Conservation (phyloP, 176 grass and related monocot genomes). For the Juncus inflexus region DNA sequence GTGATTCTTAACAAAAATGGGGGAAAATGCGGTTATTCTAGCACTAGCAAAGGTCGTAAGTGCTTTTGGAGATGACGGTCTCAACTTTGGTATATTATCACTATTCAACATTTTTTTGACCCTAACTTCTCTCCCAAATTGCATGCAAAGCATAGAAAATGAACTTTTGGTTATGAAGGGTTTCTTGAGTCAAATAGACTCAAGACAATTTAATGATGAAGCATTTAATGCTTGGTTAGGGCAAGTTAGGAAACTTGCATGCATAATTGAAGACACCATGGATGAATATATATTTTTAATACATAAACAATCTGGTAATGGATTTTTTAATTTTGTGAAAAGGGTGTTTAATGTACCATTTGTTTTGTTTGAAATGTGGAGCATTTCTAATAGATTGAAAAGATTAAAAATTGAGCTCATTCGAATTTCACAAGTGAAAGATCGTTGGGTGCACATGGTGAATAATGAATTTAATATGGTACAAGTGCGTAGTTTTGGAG, state of each 20-base stretch:
- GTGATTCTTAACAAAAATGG: slow-evolving; percentile 9
- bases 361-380: slow-evolving; percentile 3
- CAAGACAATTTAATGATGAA: slow-evolving; percentile 14
- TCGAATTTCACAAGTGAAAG: slow-evolving; percentile 22
- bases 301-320: neutral
- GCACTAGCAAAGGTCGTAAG: slow-evolving; percentile 22
- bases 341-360: neutral
- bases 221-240: slow-evolving; percentile 29
- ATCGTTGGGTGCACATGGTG: slow-evolving; percentile 9
- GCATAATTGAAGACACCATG: slow-evolving; percentile 26
- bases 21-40: slow-evolving; percentile 25
- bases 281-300: slow-evolving; percentile 24
- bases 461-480: slow-evolving; percentile 14
- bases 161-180: slow-evolving; percentile 29
- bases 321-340: neutral
- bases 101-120: too few species aligned
- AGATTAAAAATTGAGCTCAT: slow-evolving; percentile 20
- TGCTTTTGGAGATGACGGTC: slow-evolving; percentile 20
- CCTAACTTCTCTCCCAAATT: slow-evolving; percentile 9
- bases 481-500: slow-evolving; percentile 1
- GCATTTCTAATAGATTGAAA: slow-evolving; percentile 2
- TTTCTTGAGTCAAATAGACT: slow-evolving; percentile 26
- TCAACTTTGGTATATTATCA: slow-evolving; percentile 26
- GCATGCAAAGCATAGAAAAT: slow-evolving; percentile 10
- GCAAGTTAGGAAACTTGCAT: slow-evolving; percentile 24